Conservation (phyloP, 306 rosid species). For the Rosa lucieae region DNA sequence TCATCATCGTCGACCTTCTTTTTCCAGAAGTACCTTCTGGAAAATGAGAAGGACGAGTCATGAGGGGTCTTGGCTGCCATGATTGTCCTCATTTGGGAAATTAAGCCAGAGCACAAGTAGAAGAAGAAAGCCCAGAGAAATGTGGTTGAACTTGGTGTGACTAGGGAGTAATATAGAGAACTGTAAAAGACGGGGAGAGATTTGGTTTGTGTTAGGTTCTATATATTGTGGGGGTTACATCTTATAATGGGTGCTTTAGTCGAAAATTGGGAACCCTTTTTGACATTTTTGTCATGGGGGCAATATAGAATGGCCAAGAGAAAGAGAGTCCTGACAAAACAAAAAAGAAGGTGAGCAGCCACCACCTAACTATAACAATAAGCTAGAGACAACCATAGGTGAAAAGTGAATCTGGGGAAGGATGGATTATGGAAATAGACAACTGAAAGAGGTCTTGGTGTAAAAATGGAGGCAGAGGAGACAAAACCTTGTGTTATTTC, state of each 20-base stretch:
- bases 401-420: slow-evolving; percentile 3
- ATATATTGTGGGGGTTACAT: not conserved
- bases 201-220: slow-evolving; percentile 8
- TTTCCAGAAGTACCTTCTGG: slow-evolving; percentile 74
- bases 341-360: slow-evolving; percentile 68
- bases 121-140: not conserved
- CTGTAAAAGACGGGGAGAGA: not conserved
- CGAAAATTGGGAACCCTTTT: not conserved
- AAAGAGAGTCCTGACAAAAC: slow-evolving; percentile 37
- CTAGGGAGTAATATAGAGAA: not conserved
- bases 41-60: slow-evolving; percentile 85
- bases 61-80: slow-evolving; percentile 64
- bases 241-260: not conserved
- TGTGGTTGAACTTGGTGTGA: slow-evolving; percentile 15
- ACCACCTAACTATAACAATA: slow-evolving; percentile 46
- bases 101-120: not conserved
- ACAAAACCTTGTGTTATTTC: slow-evolving; percentile 26
- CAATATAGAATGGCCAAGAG: slow-evolving; percentile 30
- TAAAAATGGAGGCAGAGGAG: slow-evolving; percentile 11
- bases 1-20: slow-evolving; percentile 48
- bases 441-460: not conserved
- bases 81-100: slow-evolving; percentile 52
- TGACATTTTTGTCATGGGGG: slow-evolving; percentile 9
- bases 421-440: slow-evolving; percentile 19
- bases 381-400: slow-evolving; percentile 4